A percentile compares a stretch with the other conserved stretches of the same genome.
Conservation (phyloP, 768 basidiomycete species). For the Coprinopsis cinerea region DNA sequence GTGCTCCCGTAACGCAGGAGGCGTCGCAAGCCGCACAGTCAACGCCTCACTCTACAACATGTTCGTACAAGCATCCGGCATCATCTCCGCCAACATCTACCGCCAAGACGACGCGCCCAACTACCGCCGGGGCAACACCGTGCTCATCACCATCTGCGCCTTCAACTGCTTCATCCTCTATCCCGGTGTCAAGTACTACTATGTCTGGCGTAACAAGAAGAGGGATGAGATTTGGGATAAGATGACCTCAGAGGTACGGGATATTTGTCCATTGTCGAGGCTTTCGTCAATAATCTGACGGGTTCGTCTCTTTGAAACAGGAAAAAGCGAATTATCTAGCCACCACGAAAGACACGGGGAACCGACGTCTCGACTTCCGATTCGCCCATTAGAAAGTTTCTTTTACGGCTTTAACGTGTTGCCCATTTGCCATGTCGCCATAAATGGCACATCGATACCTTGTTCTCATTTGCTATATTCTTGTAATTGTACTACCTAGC, state of each 20-base stretch:
- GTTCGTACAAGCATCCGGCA: constrained; percentile 27
- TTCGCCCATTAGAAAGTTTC: constrained; percentile 52
- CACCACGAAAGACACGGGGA: constrained; percentile 56
- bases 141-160: constrained; percentile 45
- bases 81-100: constrained; percentile 54
- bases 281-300: background rate
- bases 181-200: constrained; percentile 48
- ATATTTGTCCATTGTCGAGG: background rate
- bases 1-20: constrained; percentile 57
- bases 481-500: no score
- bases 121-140: constrained; percentile 53
- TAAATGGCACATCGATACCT: no score
- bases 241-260: constrained; percentile 43
- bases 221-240: constrained; percentile 50
- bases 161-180: constrained; percentile 50
- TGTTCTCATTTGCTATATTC: no score
- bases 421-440: no score
- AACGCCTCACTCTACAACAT: constrained; percentile 58
- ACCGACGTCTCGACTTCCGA: constrained; percentile 56
- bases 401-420: no score
- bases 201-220: constrained; percentile 52
- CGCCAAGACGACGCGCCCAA: constrained; percentile 49
- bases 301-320: constrained; percentile 24
- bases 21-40: constrained; percentile 53
- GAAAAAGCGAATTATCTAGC: constrained; percentile 49